These are phyloP conservation scores for Lophiotrema nucula DNA, from an alignment of 495 filamentous ascomycete species.

Conservation along the genomic window DNA sequence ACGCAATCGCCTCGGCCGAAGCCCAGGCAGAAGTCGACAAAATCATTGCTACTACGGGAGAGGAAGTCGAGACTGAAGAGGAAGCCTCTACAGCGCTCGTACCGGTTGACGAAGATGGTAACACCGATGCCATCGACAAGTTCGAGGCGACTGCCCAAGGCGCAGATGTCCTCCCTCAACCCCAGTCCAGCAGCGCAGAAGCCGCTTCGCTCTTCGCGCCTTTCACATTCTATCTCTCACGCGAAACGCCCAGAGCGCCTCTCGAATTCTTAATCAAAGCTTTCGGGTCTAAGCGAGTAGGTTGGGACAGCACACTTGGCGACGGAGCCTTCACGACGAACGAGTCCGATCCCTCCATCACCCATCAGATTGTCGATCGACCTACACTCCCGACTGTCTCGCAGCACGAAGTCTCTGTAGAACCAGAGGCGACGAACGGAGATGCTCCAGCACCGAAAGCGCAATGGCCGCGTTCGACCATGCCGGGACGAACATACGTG, in stretches of 20 bases:
- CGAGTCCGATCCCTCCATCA: slow-evolving; percentile 82
- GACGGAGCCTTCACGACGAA: slow-evolving; percentile 89
- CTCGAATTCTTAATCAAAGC: slow-evolving; percentile 92
- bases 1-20: slow-evolving; percentile 17
- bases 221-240: slow-evolving; percentile 88
- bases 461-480: slow-evolving; percentile 57
- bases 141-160: slow-evolving; percentile 75
- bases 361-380: slow-evolving; percentile 93
- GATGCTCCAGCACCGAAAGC: slow-evolving; percentile 16
- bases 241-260: slow-evolving; percentile 86
- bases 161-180: slow-evolving; percentile 84
- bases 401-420: slow-evolving; percentile 49
- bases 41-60: slow-evolving; percentile 31
- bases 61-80: slow-evolving; percentile 43
- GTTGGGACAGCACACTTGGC: slow-evolving; percentile 86
- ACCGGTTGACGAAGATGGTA: slow-evolving; percentile 47
- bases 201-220: slow-evolving; percentile 72
- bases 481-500: slow-evolving; percentile 85
- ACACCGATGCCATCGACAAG: slow-evolving; percentile 74
- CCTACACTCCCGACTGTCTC: slow-evolving; percentile 66
- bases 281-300: slow-evolving; percentile 94
- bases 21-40: slow-evolving; percentile 44
- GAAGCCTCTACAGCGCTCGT: slow-evolving; percentile 28
- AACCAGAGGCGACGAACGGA: slow-evolving; percentile 54
- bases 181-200: slow-evolving; percentile 55